Conservation (phyloP, 2,329 filamentous ascomycete genomes). For the Aspergillus amoenus region DNA sequence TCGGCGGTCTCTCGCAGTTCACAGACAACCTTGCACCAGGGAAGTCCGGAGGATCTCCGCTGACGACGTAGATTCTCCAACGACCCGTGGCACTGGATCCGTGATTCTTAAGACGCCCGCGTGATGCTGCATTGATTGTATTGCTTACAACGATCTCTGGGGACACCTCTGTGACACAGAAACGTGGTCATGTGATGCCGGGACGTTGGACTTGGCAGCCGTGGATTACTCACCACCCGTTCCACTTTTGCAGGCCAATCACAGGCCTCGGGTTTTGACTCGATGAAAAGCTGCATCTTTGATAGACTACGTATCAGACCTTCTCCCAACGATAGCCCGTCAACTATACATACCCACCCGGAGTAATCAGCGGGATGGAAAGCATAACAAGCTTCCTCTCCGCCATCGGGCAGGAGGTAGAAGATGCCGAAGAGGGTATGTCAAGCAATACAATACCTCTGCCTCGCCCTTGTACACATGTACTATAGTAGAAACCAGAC, state of each 20-base stretch:
- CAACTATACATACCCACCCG: neutral
- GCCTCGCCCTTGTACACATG: neutral
- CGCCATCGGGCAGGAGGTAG: conserved; percentile 51
- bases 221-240: neutral
- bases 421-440: conserved; percentile 62
- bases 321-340: too few relatives aligned
- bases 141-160: too few relatives aligned
- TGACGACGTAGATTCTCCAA: too few relatives aligned
- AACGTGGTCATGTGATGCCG: neutral
- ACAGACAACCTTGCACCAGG: too few relatives aligned
- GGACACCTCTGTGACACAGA: neutral
- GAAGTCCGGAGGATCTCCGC: neutral
- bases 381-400: conserved; percentile 36
- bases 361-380: conserved; percentile 9
- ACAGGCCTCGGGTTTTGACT: neutral
- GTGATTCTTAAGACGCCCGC: too few relatives aligned
- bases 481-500: conserved; percentile 1
- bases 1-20: too few relatives aligned
- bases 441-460: neutral
- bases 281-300: neutral
- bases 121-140: too few relatives aligned
- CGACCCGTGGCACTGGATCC: too few relatives aligned
- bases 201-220: neutral
- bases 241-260: neutral
- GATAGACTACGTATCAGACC: too few relatives aligned